Conservation (phyloP, 768 basidiomycete genomes). For the Phanerochaete carnosa region DNA sequence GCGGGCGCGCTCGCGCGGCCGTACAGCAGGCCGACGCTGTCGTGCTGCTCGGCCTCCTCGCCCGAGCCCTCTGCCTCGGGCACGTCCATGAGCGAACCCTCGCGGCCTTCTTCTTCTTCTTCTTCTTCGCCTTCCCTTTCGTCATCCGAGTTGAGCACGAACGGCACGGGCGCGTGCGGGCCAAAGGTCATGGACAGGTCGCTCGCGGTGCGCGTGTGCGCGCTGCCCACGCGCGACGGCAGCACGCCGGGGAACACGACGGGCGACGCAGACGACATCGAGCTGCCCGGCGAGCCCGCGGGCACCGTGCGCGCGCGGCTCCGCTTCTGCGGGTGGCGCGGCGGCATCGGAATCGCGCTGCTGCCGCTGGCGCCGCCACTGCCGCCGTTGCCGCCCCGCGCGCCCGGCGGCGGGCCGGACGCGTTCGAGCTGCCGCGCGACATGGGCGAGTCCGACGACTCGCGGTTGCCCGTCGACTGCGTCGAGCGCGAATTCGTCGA, state of each 20-base stretch:
- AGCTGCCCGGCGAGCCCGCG: constrained; percentile 26
- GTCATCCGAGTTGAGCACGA: constrained; percentile 18
- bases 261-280: constrained; percentile 29
- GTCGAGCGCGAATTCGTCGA: constrained; percentile 28
- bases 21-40: constrained; percentile 55
- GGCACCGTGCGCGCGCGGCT: constrained; percentile 36
- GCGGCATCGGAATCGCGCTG: constrained; percentile 44
- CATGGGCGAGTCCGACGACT: constrained; percentile 57
- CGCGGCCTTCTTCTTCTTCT: constrained; percentile 26
- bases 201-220: constrained; percentile 23
- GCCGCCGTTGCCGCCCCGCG: too few species aligned
- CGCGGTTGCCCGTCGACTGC: constrained; percentile 61
- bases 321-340: constrained; percentile 42
- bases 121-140: too few species aligned
- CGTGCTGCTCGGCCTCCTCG: constrained; percentile 62
- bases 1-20: constrained; percentile 45
- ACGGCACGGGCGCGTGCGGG: constrained; percentile 18
- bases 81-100: constrained; percentile 30
- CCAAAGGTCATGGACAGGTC: constrained; percentile 24
- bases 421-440: constrained; percentile 35
- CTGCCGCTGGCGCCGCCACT: too few species aligned
- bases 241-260: constrained; percentile 25
- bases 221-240: constrained; percentile 20
- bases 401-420: constrained; percentile 21
- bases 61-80: constrained; percentile 50